Evolutionary conservation across 2,329 filamentous ascomycete genomes (phyloP).

Genomic region (Orbilia brochopaga): DNA sequence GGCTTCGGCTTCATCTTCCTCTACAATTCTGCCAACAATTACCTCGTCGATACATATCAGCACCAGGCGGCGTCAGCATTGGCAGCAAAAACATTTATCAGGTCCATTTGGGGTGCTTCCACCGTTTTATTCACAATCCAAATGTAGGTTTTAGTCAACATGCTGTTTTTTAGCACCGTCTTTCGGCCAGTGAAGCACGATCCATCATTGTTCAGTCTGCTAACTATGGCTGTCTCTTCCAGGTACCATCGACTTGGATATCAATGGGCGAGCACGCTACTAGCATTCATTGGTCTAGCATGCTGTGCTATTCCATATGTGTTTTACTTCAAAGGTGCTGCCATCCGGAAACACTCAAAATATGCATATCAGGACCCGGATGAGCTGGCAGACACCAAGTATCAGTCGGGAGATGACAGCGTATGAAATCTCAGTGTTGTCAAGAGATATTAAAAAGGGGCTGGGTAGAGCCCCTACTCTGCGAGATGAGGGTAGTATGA

Average conservation of each 20-base stretch:
- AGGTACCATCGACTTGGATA: conserved; percentile 68
- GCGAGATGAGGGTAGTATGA: too few relatives aligned
- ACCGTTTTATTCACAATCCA: conserved; percentile 80
- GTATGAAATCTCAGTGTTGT: conserved; percentile 17
- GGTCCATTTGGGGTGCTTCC: conserved; percentile 78
- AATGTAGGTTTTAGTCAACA: conserved; percentile 64
- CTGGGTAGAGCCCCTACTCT: too few relatives aligned
- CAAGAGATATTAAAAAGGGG: background rate
- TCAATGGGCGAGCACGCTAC: conserved; percentile 75
- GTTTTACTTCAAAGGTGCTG: conserved; percentile 78
- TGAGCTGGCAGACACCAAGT: conserved; percentile 56
- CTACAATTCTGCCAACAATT: conserved; percentile 79
- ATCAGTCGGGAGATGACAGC: too few relatives aligned
- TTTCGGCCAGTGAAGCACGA: too few relatives aligned
- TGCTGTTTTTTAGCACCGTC: too few relatives aligned
- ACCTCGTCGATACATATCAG: conserved; percentile 71
- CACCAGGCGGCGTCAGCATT: conserved; percentile 80
- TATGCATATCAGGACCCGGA: conserved; percentile 72
- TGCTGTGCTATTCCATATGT: conserved; percentile 83
- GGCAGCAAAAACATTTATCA: conserved; percentile 79
- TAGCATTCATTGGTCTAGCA: conserved; percentile 75
- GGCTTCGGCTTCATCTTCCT: conserved; percentile 84
- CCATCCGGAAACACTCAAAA: conserved; percentile 71
- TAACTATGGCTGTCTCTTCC: background rate
- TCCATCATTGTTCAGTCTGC: background rate